Percentiles rank a stretch among this genome's conserved stretches.
phyloP scores from a whole-genome alignment of 441 rosid species.

The Erysimum pusillum region DNA sequence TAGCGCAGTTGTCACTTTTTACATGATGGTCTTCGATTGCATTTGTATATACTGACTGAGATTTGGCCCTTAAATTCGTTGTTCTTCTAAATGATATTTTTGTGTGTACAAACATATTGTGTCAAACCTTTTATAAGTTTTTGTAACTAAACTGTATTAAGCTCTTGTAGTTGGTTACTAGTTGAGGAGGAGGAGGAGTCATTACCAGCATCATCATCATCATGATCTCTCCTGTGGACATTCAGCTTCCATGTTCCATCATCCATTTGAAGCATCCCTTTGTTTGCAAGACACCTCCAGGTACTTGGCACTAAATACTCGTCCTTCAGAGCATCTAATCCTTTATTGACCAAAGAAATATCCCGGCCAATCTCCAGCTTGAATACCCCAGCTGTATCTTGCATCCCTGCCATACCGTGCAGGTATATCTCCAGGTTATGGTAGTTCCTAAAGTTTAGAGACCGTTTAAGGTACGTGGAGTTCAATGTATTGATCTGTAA shows the following conservation, averaged over 20 bases:
- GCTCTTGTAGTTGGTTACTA: slow-evolving; percentile 36
- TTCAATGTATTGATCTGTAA: slow-evolving; percentile 54
- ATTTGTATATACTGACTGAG: slow-evolving; percentile 31
- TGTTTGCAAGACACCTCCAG: slow-evolving; percentile 59
- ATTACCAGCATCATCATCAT: slow-evolving; percentile 5
- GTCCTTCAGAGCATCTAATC: slow-evolving; percentile 41
- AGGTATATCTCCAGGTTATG: slow-evolving; percentile 64
- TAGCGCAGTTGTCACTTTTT: neutral
- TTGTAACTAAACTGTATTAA: slow-evolving; percentile 32
- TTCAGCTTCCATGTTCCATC: slow-evolving; percentile 60
- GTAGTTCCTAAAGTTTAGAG: slow-evolving; percentile 47
- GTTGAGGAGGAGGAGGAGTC: slow-evolving; percentile 1
- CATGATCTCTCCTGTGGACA: slow-evolving; percentile 48
- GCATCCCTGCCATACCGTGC: slow-evolving; percentile 69
- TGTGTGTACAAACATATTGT: slow-evolving; percentile 33
- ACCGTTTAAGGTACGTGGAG: slow-evolving; percentile 57
- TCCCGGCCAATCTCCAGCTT: slow-evolving; percentile 55
- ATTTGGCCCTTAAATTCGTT: slow-evolving; percentile 20
- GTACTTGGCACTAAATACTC: slow-evolving; percentile 55
- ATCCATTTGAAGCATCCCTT: slow-evolving; percentile 54
- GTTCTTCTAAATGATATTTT: slow-evolving; percentile 23
- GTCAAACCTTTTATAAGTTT: neutral
- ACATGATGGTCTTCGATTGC: slow-evolving; percentile 31
- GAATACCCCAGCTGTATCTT: slow-evolving; percentile 52
- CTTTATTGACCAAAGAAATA: slow-evolving; percentile 57